Conservation (phyloP, 106 monocot species). For the Triglochin maritima region DNA sequence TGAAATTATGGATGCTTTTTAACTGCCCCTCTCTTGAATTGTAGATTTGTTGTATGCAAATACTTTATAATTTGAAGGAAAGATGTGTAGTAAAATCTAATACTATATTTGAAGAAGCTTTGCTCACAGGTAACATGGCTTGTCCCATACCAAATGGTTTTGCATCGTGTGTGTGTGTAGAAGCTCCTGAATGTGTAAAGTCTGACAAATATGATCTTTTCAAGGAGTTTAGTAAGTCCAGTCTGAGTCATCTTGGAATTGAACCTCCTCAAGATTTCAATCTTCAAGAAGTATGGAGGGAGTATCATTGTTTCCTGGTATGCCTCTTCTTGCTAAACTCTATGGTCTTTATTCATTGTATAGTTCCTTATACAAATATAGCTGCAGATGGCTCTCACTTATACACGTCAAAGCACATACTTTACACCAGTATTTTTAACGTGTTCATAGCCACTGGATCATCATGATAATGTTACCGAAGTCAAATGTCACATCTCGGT, state of each 20-base stretch:
- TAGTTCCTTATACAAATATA: no score
- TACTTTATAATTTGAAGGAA: not conserved
- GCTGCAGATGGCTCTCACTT: no score
- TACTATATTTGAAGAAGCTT: not conserved
- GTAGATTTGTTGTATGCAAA: no score
- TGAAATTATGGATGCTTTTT: no score
- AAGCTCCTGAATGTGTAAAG: not conserved
- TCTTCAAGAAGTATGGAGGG: conserved; percentile 48
- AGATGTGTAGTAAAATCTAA: no score
- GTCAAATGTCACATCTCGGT: no score
- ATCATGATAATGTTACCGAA: no score
- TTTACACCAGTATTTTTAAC: no score
- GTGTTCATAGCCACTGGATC: no score
- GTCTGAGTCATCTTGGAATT: conserved; percentile 45
- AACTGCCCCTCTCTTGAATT: no score
- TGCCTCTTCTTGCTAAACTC: conserved; percentile 2
- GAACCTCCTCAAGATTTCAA: conserved; percentile 22
- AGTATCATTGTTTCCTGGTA: conserved; percentile 45
- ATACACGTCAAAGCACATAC: no score
- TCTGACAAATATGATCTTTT: conserved; percentile 33
- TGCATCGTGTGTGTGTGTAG: not conserved
- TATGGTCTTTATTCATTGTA: not conserved
- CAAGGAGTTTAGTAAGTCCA: conserved; percentile 47
- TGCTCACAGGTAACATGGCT: not conserved
- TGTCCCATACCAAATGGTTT: no score